phyloP scores from a whole-genome alignment of 352 stramenopile genomes.

The Saprolegnia diclina region DNA sequence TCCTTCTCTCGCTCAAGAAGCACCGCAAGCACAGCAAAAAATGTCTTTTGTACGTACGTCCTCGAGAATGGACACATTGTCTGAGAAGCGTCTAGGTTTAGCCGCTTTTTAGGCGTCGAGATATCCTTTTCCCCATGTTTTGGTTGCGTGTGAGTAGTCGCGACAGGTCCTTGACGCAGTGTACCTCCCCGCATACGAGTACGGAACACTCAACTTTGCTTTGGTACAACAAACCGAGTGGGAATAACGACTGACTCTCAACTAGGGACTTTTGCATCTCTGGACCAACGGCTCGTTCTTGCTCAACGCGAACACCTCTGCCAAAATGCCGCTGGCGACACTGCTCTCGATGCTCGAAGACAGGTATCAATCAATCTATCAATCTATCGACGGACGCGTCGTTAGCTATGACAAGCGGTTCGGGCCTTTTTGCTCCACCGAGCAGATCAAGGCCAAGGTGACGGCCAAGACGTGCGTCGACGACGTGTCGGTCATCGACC shows the following conservation, averaged over 20 bases:
- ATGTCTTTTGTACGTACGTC: conserved; percentile 49
- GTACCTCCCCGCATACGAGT: conserved; percentile 32
- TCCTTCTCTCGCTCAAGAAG: conserved; percentile 73
- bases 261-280: conserved; percentile 14
- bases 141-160: conserved; percentile 26
- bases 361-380: not conserved
- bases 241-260: not conserved
- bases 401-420: conserved; percentile 40
- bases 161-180: conserved; percentile 21
- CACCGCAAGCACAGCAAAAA: conserved; percentile 59
- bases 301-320: not conserved
- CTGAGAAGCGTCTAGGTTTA: conserved; percentile 13
- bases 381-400: not conserved
- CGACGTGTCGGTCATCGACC: conserved; percentile 59
- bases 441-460: conserved; percentile 40
- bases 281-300: conserved; percentile 27
- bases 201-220: conserved; percentile 73
- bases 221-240: conserved; percentile 33
- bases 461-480: conserved; percentile 33
- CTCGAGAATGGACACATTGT: not conserved
- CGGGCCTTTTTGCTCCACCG: conserved; percentile 52
- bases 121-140: conserved; percentile 32
- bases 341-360: conserved; percentile 11
- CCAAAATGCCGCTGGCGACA: conserved; percentile 6
- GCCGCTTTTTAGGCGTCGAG: conserved; percentile 62